These are phyloP conservation scores for Leishmania turanica DNA, from an alignment of 208 protist genomes.

Conservation along the genomic window DNA sequence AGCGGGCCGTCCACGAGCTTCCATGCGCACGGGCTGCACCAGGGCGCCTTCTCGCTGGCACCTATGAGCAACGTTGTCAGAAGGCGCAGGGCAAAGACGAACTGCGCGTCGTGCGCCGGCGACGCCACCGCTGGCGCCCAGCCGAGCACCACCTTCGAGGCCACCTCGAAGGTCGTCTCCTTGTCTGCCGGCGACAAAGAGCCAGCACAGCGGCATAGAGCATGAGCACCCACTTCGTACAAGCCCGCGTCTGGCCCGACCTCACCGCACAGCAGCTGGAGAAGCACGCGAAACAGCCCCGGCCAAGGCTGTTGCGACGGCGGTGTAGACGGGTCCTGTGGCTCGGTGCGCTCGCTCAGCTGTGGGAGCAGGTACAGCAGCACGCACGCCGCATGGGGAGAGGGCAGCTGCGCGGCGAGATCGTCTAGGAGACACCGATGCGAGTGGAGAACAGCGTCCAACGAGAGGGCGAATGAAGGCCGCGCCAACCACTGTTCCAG, in stretches of 20 bases:
- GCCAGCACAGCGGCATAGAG: slow-evolving; percentile 2
- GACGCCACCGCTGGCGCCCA: background rate
- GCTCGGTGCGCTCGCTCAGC: slow-evolving; percentile 3
- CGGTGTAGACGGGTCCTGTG: background rate
- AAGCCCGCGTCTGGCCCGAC: background rate
- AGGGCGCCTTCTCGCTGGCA: background rate
- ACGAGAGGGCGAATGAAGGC: slow-evolving; percentile 28
- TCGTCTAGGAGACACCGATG: slow-evolving; percentile 1
- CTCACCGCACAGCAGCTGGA: slow-evolving; percentile 21
- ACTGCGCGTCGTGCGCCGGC: background rate
- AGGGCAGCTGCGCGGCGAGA: background rate
- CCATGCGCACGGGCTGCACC: slow-evolving; percentile 6
- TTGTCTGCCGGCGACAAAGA: background rate
- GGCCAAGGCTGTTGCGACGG: slow-evolving; percentile 11
- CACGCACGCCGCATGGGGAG: slow-evolving; percentile 19
- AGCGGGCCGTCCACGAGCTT: slow-evolving; percentile 12
- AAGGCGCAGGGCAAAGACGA: slow-evolving; percentile 20
- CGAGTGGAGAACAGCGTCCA: slow-evolving; percentile 11
- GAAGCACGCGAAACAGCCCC: slow-evolving; percentile 21
- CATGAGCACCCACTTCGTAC: slow-evolving; percentile 6
- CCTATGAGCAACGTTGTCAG: slow-evolving; percentile 12
- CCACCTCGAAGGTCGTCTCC: background rate
- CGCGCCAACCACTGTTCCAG: slow-evolving; percentile 37
- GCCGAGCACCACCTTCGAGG: slow-evolving; percentile 1
- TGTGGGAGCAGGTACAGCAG: slow-evolving; percentile 24